Evolutionary conservation across 305 asterid genomes (phyloP), one percentile per base, ranked within the genome.

Genomic region (Solanum chacoense): DNA sequence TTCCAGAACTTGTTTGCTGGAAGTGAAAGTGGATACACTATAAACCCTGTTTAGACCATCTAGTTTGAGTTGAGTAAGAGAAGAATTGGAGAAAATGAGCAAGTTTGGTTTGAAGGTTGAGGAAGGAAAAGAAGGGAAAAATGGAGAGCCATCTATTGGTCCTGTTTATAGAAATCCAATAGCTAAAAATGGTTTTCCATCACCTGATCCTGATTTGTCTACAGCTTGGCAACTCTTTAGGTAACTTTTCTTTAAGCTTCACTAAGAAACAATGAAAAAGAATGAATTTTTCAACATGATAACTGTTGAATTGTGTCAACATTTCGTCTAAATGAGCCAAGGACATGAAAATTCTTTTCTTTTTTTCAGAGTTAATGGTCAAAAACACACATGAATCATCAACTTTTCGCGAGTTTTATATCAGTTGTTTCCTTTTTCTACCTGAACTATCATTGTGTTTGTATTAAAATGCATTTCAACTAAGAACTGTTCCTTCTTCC

Each of bases 191-290:
- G 95, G 59, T 8, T 97, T 92, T 71, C 98, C 99, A 1, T 88
- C 96, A 5, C 45, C 88, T 24, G 93, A 96, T 93, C 94, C 96
- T 40, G 88, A 91, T 38, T 88, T 92, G 31, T 89, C 93, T 80
- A 97, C 99, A 38, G 90, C 94, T 90, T 97, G 99, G 99, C 93
- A 95, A 1, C 88, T 95, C 88, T 95, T 96, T 91, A 93, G 97
- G 99, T 95, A 85, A 90, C 80, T 26, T 18, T 69, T 3, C 11
- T 11, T 32, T 31, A 3, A 40, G 16, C 18, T 38, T 38, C 34
- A 35, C 8, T 13, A 4, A 73, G 13, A 31, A 73, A 16, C 38
- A 73, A 16, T 74, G 38, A 73, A 73, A 28, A 71, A 71, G 35
- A 71, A 26, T 28, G 77, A 71, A 0, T 10, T 24, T 67, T 65